Percentiles rank a stretch among this genome's conserved stretches.
These are phyloP conservation scores for Backusella psychrophila DNA, from an alignment of 192 early-diverging fungal species.

Conservation along the genomic window DNA sequence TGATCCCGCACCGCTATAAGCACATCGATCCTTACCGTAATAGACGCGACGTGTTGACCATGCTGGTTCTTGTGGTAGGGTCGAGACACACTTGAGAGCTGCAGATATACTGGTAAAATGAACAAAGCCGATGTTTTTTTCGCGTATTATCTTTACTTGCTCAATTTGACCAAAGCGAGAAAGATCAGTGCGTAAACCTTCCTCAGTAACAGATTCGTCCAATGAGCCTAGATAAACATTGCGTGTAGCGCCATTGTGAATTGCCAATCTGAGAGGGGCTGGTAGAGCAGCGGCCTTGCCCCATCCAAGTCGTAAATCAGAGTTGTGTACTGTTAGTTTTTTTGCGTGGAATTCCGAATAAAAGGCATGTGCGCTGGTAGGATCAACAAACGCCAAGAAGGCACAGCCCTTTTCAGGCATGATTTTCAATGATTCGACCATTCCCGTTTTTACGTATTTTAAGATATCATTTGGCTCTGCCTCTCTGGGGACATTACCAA, in stretches of 20 bases:
- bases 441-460: constrained; percentile 65
- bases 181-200: constrained; percentile 53
- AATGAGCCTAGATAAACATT: constrained; percentile 78
- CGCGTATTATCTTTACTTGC: constrained; percentile 62
- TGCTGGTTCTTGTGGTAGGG: constrained; percentile 51
- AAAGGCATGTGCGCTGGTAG: constrained; percentile 57
- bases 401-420: constrained; percentile 75
- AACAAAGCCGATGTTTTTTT: constrained; percentile 81
- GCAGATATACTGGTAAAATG: constrained; percentile 67
- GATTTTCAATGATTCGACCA: constrained; percentile 66
- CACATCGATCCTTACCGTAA: constrained; percentile 87
- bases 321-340: constrained; percentile 50
- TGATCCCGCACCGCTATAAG: constrained; percentile 22
- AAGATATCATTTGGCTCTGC: constrained; percentile 61
- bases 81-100: constrained; percentile 73
- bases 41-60: constrained; percentile 61
- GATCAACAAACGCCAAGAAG: constrained; percentile 78
- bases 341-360: constrained; percentile 45
- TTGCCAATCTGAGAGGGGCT: constrained; percentile 48
- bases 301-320: constrained; percentile 76
- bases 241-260: constrained; percentile 67
- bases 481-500: constrained; percentile 69
- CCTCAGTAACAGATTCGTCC: constrained; percentile 55
- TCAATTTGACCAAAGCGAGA: constrained; percentile 70
- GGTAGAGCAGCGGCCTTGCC: constrained; percentile 59